Percentiles rank a stretch among this genome's conserved stretches.
Conservation (phyloP, 805 yeast genomes). For the Yamadazyma phyllophila region DNA sequence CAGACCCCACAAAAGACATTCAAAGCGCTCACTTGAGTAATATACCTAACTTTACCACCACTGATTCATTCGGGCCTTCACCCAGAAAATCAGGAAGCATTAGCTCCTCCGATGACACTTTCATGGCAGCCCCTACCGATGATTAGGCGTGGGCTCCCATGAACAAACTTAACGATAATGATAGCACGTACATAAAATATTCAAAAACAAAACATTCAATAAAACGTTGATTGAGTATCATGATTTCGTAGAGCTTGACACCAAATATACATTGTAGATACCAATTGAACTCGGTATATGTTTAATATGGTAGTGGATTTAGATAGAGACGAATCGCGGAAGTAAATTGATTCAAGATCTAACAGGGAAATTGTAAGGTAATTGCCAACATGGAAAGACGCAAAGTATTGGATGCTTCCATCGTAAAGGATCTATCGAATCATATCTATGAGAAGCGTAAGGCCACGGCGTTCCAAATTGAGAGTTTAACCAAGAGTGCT, state of each 20-base stretch:
- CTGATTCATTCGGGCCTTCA: background rate
- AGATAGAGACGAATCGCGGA: background rate
- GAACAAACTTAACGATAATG: background rate
- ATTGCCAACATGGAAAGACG: constrained; percentile 10
- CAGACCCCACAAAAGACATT: background rate
- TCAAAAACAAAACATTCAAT: background rate
- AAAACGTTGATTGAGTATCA: too few relatives aligned
- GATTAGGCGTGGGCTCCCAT: background rate
- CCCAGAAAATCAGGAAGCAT: constrained; percentile 1
- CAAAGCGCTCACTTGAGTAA: constrained; percentile 10
- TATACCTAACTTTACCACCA: constrained; percentile 3
- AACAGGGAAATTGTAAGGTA: background rate
- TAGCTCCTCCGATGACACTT: constrained; percentile 4
- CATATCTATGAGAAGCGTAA: constrained; percentile 46
- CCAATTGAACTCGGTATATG: too few relatives aligned
- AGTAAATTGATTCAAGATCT: background rate
- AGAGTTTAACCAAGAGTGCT: constrained; percentile 70
- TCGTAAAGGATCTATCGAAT: constrained; percentile 43
- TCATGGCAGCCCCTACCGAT: background rate
- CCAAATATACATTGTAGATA: too few relatives aligned
- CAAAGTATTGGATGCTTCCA: constrained; percentile 27
- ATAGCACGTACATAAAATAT: background rate
- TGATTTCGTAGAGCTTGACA: too few relatives aligned
- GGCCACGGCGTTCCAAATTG: constrained; percentile 61
- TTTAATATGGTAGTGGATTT: too few relatives aligned